A percentile compares a stretch with the other conserved stretches of the same genome.
These are phyloP conservation scores for Penicillium brevicompactum DNA, from an alignment of 2,329 filamentous ascomycete genomes.

Conservation along the genomic window DNA sequence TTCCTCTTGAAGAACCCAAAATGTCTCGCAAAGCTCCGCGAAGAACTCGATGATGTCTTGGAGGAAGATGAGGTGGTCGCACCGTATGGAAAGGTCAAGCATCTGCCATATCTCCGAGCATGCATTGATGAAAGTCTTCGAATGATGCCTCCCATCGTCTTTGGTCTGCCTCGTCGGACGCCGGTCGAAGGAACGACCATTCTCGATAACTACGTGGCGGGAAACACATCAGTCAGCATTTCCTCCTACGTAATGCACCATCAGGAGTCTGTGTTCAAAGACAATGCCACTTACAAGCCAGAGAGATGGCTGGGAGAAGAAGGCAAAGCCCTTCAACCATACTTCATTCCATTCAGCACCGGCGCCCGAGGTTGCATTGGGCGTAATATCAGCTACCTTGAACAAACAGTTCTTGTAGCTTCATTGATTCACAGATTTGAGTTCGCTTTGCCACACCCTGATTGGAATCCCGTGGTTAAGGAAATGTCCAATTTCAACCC, in stretches of 20 bases:
- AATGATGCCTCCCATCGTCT: conserved; percentile 40
- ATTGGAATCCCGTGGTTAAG: conserved; percentile 29
- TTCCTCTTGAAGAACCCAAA: conserved; percentile 52
- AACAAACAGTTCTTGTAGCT: conserved; percentile 49
- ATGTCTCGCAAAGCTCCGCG: not conserved
- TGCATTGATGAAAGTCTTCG: conserved; percentile 53
- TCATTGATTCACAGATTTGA: conserved; percentile 48
- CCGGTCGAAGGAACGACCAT: conserved; percentile 43
- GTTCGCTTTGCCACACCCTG: conserved; percentile 36
- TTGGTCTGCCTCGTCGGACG: conserved; percentile 44
- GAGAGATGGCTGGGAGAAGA: conserved; percentile 45
- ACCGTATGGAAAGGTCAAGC: conserved; percentile 50
- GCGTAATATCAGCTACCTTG: conserved; percentile 45
- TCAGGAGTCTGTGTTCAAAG: conserved; percentile 35
- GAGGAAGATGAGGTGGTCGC: conserved; percentile 45
- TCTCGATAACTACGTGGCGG: conserved; percentile 27
- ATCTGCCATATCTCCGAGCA: conserved; percentile 52
- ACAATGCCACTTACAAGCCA: conserved; percentile 38
- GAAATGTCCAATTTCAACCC: conserved; percentile 20
- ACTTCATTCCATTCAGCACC: conserved; percentile 43
- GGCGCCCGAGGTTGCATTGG: conserved; percentile 42
- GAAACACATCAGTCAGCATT: conserved; percentile 46
- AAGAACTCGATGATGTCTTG: conserved; percentile 34
- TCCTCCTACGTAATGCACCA: conserved; percentile 44
- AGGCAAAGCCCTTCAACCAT: conserved; percentile 37